Conservation (phyloP, 1,284 basidiomycete genomes). For the Ustilago loliicola region DNA sequence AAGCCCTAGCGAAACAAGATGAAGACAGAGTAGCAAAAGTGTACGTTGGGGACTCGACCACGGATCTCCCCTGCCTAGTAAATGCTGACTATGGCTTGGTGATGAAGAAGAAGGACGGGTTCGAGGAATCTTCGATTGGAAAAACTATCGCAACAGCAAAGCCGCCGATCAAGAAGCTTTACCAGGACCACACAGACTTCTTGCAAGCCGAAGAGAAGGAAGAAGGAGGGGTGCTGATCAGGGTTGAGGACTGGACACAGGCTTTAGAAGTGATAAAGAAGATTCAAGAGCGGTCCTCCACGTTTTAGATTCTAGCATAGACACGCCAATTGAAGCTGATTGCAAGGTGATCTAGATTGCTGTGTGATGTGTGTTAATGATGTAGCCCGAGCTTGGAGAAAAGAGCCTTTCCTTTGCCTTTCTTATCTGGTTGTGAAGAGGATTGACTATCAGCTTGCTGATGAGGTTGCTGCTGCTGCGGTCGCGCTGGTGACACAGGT, state of each 20-base stretch:
- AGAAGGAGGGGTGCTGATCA: constrained; percentile 17
- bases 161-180: constrained; percentile 17
- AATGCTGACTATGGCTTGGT: constrained; percentile 61
- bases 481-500: constrained; percentile 18
- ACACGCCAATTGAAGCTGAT: neutral
- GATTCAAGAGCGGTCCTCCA: constrained; percentile 14
- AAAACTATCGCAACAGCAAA: constrained; percentile 10
- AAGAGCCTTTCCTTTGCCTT: constrained; percentile 42
- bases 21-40: constrained; percentile 21
- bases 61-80: constrained; percentile 62
- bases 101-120: constrained; percentile 37
- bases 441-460: neutral
- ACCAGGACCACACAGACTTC: constrained; percentile 14
- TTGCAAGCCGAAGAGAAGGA: neutral
- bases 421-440: constrained; percentile 17
- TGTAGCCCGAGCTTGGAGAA: constrained; percentile 44
- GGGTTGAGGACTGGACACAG: constrained; percentile 41
- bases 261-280: constrained; percentile 28
- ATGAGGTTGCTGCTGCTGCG: neutral
- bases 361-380: constrained; percentile 3
- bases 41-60: constrained; percentile 65
- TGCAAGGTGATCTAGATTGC: neutral
- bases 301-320: neutral
- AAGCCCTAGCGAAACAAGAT: constrained; percentile 5
- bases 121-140: constrained; percentile 14